Evolutionary conservation across 2,329 filamentous ascomycete genomes (phyloP), one percentile per base, ranked within the genome.

Genomic region (Chrysoporthe austroafricana): DNA sequence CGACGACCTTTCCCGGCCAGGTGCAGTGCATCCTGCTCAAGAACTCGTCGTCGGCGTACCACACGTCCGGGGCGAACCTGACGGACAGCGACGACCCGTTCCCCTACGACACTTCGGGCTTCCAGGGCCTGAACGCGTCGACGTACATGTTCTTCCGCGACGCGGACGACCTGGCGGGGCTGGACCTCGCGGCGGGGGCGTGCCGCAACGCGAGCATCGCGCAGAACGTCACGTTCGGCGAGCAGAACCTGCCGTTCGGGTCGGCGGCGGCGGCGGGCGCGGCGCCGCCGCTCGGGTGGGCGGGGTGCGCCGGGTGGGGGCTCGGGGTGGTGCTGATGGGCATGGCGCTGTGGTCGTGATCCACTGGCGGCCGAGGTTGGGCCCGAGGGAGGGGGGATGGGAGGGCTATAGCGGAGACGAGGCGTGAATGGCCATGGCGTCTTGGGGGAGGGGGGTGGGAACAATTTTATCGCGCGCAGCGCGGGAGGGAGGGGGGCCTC

Each of bases 91-190:
- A 82, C 0, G 87, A 92, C 76, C 84, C 85, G 70, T 93, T 94
- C 77, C 91, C 92, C 0, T 94, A 94, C 77, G 85, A 94, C 73
- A 94, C 91, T 0, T 82, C 81, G 32, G 89, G 88, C 0, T 94
- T 94, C 79, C 81, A 91, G 78, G 85, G 81, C 2, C 75, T 94
- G 56, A 85, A 90, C 62, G 86, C 90, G 76, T 82, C 82, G 43
- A 85, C 81, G 71, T 94, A 93, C 79, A 94, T 94, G 91, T 94
- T 95, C 80, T 94, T 95, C 82, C 80, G 84, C 18, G 84, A 90
- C 21, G 85, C 91, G 1, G 88, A 93, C 76, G 91, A 94, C 72
- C 77, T 94, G 48, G 83, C 73, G 7, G 83, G 84, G 3, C 77
- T 93, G 69, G 90, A 94, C 73, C 88, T 94, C 68, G 83, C 80